Evolutionary conservation across 306 rosid genomes (phyloP), one percentile per base, ranked within the genome.

Genomic region (Casuarina cunninghamiana): DNA sequence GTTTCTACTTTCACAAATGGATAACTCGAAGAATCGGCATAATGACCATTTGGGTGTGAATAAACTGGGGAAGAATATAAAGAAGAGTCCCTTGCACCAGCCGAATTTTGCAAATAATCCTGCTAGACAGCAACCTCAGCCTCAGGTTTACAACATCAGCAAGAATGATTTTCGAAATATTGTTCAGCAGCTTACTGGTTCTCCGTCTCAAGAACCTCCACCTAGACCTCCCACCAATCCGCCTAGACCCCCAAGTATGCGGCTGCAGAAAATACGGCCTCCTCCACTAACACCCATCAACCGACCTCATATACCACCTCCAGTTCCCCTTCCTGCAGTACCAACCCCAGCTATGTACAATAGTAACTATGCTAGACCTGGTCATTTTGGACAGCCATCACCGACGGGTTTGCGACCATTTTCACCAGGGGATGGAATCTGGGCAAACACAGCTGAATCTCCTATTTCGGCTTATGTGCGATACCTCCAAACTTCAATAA

Each of bases 131-230:
- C 98, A 94, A 54, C 97, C 98, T 69, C 98, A 92, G 78, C 98
- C 98, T 72, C 97, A 90, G 87, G 97, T 94, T 65, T 94, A 92
- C 87, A 92, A 94, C 82, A 94, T 94, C 72, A 92, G 97, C 88
- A 94, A 94, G 89, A 92, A 92, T 44, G 98, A 94, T 58, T 94
- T 94, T 63, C 78, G 98, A 67, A 93, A 90, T 76, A 88, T 94
- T 75, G 98, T 94, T 78, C 98, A 94, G 90, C 89, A 89, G 91
- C 93, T 94, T 53, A 94, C 98, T 69, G 98, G 98, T 60, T 94
- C 98, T 0, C 97, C 97, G 3, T 92, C 97, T 0, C 95, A 88
- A 77, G 97, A 94, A 15, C 92, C 89, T 69, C 82, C 82, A 66
- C 91, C 96, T 5, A 90, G 90, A 80, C 97, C 98, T 71, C 88